phyloP scores from a whole-genome alignment of 805 yeast species.

The Ogataea pilisensis region DNA sequence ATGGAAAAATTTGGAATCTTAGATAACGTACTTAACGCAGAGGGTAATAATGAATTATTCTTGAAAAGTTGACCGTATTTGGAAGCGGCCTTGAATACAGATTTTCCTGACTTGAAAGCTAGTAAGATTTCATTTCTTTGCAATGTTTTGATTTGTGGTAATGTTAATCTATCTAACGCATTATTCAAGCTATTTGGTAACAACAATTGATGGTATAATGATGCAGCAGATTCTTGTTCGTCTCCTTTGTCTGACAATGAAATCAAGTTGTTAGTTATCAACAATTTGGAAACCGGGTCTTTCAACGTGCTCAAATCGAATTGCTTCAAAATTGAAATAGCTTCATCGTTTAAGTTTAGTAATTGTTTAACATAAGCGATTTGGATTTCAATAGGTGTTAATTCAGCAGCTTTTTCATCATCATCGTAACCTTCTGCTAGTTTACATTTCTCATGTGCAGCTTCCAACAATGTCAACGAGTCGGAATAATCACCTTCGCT shows the following conservation, averaged over 20 bases:
- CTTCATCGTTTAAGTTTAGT: constrained; percentile 31
- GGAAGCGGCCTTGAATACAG: constrained; percentile 16
- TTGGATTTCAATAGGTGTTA: constrained; percentile 59
- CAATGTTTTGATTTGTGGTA: constrained; percentile 38
- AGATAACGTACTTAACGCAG: constrained; percentile 19
- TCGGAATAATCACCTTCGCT: constrained; percentile 35
- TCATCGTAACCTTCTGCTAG: constrained; percentile 36
- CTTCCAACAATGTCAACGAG: constrained; percentile 41
- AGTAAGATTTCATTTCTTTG: constrained; percentile 43
- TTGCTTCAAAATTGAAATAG: constrained; percentile 34
- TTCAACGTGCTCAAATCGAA: constrained; percentile 30
- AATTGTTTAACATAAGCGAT: constrained; percentile 50
- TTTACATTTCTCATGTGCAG: constrained; percentile 42
- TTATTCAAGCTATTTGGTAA: constrained; percentile 28
- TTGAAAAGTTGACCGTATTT: constrained; percentile 13
- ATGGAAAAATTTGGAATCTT: constrained; percentile 17
- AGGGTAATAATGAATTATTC: constrained; percentile 25
- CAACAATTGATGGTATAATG: constrained; percentile 29
- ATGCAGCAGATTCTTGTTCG: constrained; percentile 14
- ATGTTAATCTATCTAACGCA: constrained; percentile 31
- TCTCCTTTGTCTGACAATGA: constrained; percentile 21
- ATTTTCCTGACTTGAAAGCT: constrained; percentile 36
- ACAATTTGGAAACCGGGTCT: constrained; percentile 38
- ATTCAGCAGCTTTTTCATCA: constrained; percentile 46
- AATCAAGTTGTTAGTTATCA: constrained; percentile 42